A percentile compares a stretch with the other conserved stretches of the same genome.
These are phyloP conservation scores for Pyricularia pennisetigena DNA, from an alignment of 2,329 filamentous ascomycete genomes.

Conservation along the genomic window DNA sequence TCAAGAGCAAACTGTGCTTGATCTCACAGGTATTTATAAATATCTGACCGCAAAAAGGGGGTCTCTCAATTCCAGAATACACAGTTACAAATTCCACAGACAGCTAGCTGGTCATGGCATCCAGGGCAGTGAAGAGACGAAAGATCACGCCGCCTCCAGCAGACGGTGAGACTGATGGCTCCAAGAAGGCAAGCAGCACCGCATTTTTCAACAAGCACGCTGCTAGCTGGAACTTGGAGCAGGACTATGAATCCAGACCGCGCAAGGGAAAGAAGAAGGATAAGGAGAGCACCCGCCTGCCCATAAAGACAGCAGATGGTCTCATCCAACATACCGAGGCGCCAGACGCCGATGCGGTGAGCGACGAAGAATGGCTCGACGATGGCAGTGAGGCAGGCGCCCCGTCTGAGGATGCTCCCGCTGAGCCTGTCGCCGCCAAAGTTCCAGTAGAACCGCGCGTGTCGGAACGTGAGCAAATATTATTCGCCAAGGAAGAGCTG, in stretches of 20 bases:
- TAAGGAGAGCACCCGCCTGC: constrained; percentile 64
- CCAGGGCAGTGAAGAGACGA: constrained; percentile 43
- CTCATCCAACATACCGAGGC: constrained; percentile 38
- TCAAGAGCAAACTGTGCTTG: background rate
- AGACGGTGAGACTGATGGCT: constrained; percentile 27
- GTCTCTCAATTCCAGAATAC: background rate
- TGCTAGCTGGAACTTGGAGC: constrained; percentile 81
- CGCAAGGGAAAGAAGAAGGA: constrained; percentile 68
- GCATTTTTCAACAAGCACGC: constrained; percentile 64
- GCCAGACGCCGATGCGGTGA: constrained; percentile 46
- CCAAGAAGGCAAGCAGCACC: constrained; percentile 30
- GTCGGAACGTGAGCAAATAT: constrained; percentile 67
- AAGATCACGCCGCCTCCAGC: constrained; percentile 44
- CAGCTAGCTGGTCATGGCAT: constrained; percentile 27
- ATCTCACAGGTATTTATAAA: background rate
- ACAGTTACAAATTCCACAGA: background rate
- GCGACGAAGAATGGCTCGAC: constrained; percentile 55
- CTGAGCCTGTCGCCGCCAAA: constrained; percentile 27
- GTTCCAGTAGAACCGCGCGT: constrained; percentile 50
- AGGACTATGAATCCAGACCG: constrained; percentile 76
- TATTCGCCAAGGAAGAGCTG: constrained; percentile 84
- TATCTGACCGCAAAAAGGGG: background rate
- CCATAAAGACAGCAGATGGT: constrained; percentile 80
- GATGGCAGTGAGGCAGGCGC: constrained; percentile 26
- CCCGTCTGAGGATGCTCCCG: constrained; percentile 15